Percentiles rank a stretch among this genome's conserved stretches.
Conservation (phyloP, 768 basidiomycete species). For the Lanmaoa rubissima region DNA sequence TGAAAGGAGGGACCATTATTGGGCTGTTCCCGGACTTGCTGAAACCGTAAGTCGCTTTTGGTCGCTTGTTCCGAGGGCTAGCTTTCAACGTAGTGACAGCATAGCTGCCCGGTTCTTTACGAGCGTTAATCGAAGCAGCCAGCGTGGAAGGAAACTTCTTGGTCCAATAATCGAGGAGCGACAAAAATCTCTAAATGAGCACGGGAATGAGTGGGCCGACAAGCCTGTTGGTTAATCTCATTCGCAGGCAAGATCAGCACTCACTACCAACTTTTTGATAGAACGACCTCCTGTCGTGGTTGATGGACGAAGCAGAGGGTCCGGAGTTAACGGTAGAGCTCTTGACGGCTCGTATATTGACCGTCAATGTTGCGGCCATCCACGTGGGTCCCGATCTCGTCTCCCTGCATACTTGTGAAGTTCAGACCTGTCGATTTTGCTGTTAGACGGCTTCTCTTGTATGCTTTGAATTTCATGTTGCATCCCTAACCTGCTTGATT, state of each 20-base stretch:
- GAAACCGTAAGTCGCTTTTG: background rate
- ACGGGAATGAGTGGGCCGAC: constrained; percentile 27
- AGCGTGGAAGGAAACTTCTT: constrained; percentile 15
- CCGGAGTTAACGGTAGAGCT: constrained; percentile 12
- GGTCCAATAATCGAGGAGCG: constrained; percentile 33
- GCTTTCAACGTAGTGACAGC: background rate
- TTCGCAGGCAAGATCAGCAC: background rate
- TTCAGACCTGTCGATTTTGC: background rate
- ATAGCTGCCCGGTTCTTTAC: constrained; percentile 10
- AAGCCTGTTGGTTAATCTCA: constrained; percentile 25
- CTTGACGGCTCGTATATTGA: constrained; percentile 16
- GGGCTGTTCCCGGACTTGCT: constrained; percentile 27
- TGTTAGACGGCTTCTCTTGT: background rate
- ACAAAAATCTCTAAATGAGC: constrained; percentile 15
- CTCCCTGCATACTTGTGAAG: background rate
- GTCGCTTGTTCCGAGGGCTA: background rate
- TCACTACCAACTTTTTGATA: background rate
- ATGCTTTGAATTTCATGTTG: too few relatives aligned
- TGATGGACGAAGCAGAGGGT: constrained; percentile 26
- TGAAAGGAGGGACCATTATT: constrained; percentile 17
- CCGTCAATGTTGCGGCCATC: background rate
- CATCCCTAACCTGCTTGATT: too few relatives aligned
- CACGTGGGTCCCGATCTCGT: background rate
- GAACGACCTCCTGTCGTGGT: constrained; percentile 35
- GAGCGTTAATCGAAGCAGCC: background rate